A percentile compares a stretch with the other conserved stretches of the same genome.
Conservation (phyloP, 768 basidiomycete genomes). For the Amanita inopinata region DNA sequence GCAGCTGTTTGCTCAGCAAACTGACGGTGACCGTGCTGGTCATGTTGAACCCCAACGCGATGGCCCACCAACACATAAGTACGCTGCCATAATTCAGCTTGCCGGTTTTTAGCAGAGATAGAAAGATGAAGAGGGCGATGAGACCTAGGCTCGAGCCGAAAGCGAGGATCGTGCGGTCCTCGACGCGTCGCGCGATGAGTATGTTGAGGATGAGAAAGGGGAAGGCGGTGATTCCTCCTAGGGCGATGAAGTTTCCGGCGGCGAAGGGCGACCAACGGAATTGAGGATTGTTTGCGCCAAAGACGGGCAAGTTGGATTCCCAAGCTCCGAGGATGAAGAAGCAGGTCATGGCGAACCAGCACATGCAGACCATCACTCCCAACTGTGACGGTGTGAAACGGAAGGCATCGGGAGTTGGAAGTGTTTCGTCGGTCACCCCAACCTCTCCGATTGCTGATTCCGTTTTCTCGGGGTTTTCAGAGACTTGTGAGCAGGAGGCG, state of each 20-base stretch:
- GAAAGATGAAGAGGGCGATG: constrained; percentile 40
- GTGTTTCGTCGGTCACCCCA: background rate
- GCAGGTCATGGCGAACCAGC: constrained; percentile 60
- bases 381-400: constrained; percentile 13
- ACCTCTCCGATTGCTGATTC: background rate
- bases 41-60: constrained; percentile 67
- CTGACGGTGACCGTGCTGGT: constrained; percentile 63
- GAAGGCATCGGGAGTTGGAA: background rate
- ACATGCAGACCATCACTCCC: constrained; percentile 53
- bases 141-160: constrained; percentile 41
- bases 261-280: constrained; percentile 52
- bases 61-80: constrained; percentile 42
- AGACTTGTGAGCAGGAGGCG: no score
- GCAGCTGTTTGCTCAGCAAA: constrained; percentile 59
- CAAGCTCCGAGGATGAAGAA: constrained; percentile 64
- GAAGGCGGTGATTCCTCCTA: constrained; percentile 51
- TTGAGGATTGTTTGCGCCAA: constrained; percentile 28
- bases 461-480: constrained; percentile 26
- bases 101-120: constrained; percentile 31
- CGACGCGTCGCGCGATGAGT: constrained; percentile 42
- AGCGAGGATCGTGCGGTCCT: constrained; percentile 52
- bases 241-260: constrained; percentile 62
- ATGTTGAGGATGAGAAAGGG: constrained; percentile 61
- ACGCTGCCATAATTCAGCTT: constrained; percentile 38
- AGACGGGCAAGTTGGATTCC: constrained; percentile 63